Base-by-base conservation (phyloP, 176 grass and related monocot species). In the Rhynchospora pubera region DNA sequence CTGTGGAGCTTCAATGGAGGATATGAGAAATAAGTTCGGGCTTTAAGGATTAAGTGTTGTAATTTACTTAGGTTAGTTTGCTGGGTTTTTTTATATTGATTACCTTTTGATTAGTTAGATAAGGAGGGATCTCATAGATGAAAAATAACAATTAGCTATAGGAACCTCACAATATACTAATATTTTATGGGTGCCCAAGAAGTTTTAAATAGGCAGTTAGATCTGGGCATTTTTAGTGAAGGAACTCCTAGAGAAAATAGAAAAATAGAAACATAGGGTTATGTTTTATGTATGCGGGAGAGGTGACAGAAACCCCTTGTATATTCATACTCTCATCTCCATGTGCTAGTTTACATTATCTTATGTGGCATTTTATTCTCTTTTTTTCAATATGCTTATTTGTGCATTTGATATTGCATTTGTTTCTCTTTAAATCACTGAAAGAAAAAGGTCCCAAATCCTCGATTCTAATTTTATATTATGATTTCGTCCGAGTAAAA, bases 201-300 rank as follows among this genome's bases (percentile, higher is more conserved):
- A 55, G 0, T 57, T 55, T 55, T 76, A 3, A 55, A 8, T 30
- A 48, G 72, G 23, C 21, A 28, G 47, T 55, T 12, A 0, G 22
- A 30, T 56, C 48, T 56, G 72, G 72, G 48, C 12, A 30, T 32
- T 76, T 76, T 76, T 76, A 76, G 23, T 76, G 47, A 55, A 76
- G 50, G 46, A 7, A 74, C 46, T 45, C 51, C 70, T 74, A 74
- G 70, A 34, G 32, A 34, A 34, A 34, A 34, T 34, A 34, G 32
- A n/a, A 34, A 76, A 76, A 18, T 56, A 56, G 48, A 56, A 76
- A 76, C 50, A 55, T 76, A 55, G 72, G 72, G 70, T 74, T 74
- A 52, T 76, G 50, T 28, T 55, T 76, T 76, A 50, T 72, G 68
- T 72, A 72, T 51, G 69, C 1, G 44, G 21, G 6, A 56, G 72